Evolutionary conservation across 108 stramenopile species (phyloP).

Genomic region (Halocafeteria seosinensis): DNA sequence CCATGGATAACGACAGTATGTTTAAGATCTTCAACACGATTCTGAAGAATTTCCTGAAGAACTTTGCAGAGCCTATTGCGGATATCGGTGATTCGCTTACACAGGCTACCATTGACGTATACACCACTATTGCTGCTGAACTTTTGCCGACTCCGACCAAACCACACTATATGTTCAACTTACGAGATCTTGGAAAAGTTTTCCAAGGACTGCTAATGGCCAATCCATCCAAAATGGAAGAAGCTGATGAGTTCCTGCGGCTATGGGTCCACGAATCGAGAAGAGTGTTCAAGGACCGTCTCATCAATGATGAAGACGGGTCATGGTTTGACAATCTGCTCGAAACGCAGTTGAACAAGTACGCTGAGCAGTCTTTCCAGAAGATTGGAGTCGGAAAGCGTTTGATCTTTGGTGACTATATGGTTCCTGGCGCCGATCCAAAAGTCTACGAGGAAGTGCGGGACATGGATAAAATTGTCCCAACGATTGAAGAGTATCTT

Average conservation of each 20-base stretch:
- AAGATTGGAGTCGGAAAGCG: background rate
- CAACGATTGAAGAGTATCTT: conserved; percentile 33
- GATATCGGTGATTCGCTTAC: conserved; percentile 7
- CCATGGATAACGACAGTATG: conserved; percentile 40
- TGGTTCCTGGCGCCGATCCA: conserved; percentile 24
- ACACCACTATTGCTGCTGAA: conserved; percentile 28
- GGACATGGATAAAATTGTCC: conserved; percentile 25
- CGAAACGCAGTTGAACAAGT: background rate
- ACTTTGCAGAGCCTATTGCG: conserved; percentile 19
- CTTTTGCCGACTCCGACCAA: conserved; percentile 42
- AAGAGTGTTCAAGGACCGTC: conserved; percentile 43
- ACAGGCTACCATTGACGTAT: conserved; percentile 22
- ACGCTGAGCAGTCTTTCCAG: conserved; percentile 24
- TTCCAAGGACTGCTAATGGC: conserved; percentile 47
- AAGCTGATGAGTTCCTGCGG: conserved; percentile 25
- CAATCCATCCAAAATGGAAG: conserved; percentile 14
- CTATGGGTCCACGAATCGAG: conserved; percentile 45
- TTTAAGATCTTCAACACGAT: conserved; percentile 40
- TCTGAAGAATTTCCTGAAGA: conserved; percentile 27
- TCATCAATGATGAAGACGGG: conserved; percentile 34
- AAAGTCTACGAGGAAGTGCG: conserved; percentile 30
- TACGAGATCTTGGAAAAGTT: conserved; percentile 48
- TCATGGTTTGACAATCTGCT: conserved; percentile 31
- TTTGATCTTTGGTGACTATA: conserved; percentile 41
- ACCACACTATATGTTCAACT: conserved; percentile 56